Conservation (phyloP, 1,284 basidiomycete species). For the Porphyrellus sp. region DNA sequence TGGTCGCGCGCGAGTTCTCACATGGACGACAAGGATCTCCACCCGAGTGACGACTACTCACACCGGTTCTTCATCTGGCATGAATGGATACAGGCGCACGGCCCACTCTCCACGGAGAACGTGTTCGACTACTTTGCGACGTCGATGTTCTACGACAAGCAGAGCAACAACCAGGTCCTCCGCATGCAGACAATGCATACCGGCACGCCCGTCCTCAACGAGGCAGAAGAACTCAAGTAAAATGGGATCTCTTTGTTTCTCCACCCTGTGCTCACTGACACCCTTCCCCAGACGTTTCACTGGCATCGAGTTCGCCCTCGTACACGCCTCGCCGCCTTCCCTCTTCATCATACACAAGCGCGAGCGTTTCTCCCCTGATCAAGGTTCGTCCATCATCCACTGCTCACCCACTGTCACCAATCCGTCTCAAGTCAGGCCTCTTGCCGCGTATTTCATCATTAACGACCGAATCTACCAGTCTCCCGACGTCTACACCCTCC, state of each 20-base stretch:
- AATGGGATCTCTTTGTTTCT: conserved; percentile 17
- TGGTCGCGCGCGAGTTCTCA: too few relatives aligned
- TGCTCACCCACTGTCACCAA: not conserved
- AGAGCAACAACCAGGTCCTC: conserved; percentile 84
- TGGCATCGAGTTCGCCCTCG: conserved; percentile 80
- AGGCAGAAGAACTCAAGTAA: conserved; percentile 77
- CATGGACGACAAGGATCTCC: conserved; percentile 68
- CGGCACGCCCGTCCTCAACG: conserved; percentile 64
- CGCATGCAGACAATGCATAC: conserved; percentile 87
- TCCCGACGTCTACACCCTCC: conserved; percentile 75
- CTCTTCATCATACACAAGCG: conserved; percentile 86
- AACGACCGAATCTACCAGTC: conserved; percentile 85
- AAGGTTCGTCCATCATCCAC: conserved; percentile 50
- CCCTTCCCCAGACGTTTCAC: conserved; percentile 61
- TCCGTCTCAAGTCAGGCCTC: conserved; percentile 56
- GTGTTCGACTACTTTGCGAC: conserved; percentile 83
- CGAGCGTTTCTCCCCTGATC: conserved; percentile 72
- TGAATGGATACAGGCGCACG: conserved; percentile 77
- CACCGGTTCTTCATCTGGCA: conserved; percentile 84
- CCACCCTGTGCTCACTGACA: conserved; percentile 1
- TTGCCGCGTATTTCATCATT: conserved; percentile 81
- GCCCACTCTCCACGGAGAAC: conserved; percentile 69
- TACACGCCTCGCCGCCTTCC: conserved; percentile 71
- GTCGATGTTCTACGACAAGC: conserved; percentile 88
- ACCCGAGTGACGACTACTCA: conserved; percentile 74